A percentile compares a stretch with the other conserved stretches of the same genome.
These are phyloP conservation scores for Fusarium sp. DNA, from an alignment of 2,329 filamentous ascomycete species.

Conservation along the genomic window DNA sequence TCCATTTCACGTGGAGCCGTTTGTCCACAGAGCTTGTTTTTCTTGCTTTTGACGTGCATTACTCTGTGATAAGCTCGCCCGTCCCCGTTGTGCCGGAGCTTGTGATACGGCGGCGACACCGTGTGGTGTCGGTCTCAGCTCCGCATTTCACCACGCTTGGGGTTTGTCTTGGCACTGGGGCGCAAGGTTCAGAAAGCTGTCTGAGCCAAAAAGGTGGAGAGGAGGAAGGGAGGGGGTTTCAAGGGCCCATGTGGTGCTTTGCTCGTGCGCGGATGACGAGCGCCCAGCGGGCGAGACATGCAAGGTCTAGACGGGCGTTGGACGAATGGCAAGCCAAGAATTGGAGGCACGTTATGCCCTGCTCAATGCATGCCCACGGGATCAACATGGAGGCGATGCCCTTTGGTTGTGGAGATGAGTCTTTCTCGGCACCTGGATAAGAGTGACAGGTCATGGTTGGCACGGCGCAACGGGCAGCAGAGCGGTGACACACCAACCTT, in stretches of 20 bases:
- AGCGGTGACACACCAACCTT: not conserved
- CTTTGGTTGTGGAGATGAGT: not conserved
- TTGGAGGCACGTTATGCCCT: not conserved
- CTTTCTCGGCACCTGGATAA: not conserved
- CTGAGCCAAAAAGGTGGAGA: too few species aligned
- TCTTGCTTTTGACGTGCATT: not conserved
- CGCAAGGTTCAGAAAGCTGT: not conserved
- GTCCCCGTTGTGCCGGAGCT: not conserved
- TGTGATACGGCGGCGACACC: not conserved
- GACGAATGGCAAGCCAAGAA: not conserved
- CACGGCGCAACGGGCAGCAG: not conserved
- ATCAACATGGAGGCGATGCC: not conserved
- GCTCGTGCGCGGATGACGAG: not conserved
- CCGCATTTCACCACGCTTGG: not conserved
- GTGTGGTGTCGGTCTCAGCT: not conserved
- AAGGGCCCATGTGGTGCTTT: not conserved
- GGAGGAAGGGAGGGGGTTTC: not conserved
- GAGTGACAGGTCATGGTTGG: not conserved
- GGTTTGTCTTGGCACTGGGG: not conserved
- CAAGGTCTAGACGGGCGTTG: not conserved
- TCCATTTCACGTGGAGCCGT: constrained; percentile 5
- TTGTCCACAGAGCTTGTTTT: not conserved
- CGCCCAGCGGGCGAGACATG: not conserved
- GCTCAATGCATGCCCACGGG: not conserved
- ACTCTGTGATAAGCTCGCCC: not conserved